Percentiles rank a stretch among this genome's conserved stretches.
Conservation (phyloP, 768 basidiomycete species). For the Podaxis sp. region DNA sequence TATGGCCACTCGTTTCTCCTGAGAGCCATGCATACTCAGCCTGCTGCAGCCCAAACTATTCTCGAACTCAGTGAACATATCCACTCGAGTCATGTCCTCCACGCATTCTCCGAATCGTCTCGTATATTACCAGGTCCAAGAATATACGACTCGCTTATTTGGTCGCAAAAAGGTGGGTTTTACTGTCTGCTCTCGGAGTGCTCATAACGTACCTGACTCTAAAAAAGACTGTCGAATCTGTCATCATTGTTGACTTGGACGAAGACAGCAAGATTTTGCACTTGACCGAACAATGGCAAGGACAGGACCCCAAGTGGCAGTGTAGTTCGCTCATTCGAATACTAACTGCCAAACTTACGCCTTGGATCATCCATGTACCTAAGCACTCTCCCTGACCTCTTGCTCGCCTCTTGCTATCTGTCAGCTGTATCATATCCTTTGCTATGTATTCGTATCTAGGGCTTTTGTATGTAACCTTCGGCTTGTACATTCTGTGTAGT, state of each 20-base stretch:
- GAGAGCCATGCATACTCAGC: neutral
- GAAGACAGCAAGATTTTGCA: constrained; percentile 57
- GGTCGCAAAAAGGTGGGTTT: constrained; percentile 45
- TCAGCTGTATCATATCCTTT: neutral
- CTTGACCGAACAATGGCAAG: constrained; percentile 58
- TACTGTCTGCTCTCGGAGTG: neutral
- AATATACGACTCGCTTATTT: constrained; percentile 52
- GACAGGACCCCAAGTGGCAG: constrained; percentile 43
- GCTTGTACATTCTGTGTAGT: neutral
- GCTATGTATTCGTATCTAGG: neutral
- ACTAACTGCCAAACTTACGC: constrained; percentile 43
- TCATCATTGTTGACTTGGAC: constrained; percentile 61
- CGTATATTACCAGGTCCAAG: constrained; percentile 54
- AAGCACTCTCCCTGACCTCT: constrained; percentile 20
- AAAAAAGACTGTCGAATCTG: constrained; percentile 51
- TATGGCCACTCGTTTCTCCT: neutral
- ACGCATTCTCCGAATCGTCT: constrained; percentile 55
- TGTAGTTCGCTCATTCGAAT: constrained; percentile 44
- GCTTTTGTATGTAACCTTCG: neutral
- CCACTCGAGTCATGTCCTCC: constrained; percentile 54
- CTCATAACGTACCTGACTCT: neutral
- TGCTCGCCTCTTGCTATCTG: neutral
- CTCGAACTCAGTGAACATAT: constrained; percentile 44
- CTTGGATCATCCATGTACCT: constrained; percentile 52
- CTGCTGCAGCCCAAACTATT: constrained; percentile 46